Evolutionary conservation across 306 rosid genomes (phyloP).

Genomic region (Sophora flavescens): DNA sequence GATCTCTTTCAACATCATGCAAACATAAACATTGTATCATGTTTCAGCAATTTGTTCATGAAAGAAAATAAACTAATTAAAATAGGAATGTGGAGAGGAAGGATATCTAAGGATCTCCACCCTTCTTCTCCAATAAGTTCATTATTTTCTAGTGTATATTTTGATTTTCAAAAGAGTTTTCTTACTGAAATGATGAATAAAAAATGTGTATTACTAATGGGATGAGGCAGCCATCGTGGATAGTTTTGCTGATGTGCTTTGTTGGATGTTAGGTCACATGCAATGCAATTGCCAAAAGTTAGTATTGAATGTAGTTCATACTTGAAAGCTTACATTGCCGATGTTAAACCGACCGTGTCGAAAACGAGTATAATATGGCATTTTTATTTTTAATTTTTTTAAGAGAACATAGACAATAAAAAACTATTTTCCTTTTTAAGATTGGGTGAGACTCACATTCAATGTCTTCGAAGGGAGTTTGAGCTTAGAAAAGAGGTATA

Average conservation of each 20-base stretch:
- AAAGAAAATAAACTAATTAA: neutral
- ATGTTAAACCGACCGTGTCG: slow-evolving; percentile 3
- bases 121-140: too few relatives aligned
- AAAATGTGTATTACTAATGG: slow-evolving; percentile 32
- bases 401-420: neutral
- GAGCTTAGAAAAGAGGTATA: neutral
- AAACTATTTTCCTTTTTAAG: neutral
- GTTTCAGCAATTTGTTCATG: too few relatives aligned
- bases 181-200: neutral
- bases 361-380: slow-evolving; percentile 31
- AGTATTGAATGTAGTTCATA: slow-evolving; percentile 17
- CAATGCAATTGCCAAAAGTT: slow-evolving; percentile 25
- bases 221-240: slow-evolving; percentile 34
- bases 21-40: too few relatives aligned
- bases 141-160: too few relatives aligned
- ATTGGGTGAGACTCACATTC: neutral
- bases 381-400: neutral
- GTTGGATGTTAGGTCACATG: slow-evolving; percentile 50
- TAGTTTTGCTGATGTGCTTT: slow-evolving; percentile 27
- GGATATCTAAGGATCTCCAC: too few relatives aligned
- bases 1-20: neutral
- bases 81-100: neutral
- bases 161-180: too few relatives aligned
- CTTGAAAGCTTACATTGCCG: slow-evolving; percentile 5
- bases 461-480: neutral